Evolutionary conservation across 108 stramenopile species (phyloP), one percentile per base, ranked within the genome.

Genomic region (Cylindrotheca closterium): DNA sequence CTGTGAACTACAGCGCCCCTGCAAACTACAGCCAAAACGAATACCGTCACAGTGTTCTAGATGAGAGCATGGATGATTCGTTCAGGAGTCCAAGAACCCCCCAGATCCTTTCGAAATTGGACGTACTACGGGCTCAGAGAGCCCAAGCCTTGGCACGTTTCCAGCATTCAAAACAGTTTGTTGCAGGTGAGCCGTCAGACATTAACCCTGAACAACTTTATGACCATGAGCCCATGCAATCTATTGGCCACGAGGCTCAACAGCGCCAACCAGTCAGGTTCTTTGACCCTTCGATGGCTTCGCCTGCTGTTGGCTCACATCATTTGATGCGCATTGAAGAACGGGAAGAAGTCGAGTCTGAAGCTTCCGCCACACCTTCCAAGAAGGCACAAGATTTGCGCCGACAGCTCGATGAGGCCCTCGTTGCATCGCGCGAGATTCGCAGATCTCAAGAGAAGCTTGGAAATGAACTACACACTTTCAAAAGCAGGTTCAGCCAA

Each of bases 351-450:
- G 15, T 42, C 10, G 37, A 15, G 15, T 15, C 37, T 10, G 37
- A 42, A 10, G 30, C 48, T 33, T 33, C 31, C 2, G 48, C 69
- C 30, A 75, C 79, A 15, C 79, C 79, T 48, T 74, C 73, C 0
- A 65, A 71, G 49, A 81, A 76, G 55, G 79, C 79, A 2, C 74
- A 74, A 15, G 71, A 75, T 18, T 48, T 81, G 45, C 65, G 74
- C 15, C 23, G 37, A 3, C 79, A 81, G 60, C 58, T 81, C 21
- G 71, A 81, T 32, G 63, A 75, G 37, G 79, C 74, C 15, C 49
- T 81, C 37, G 49, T 68, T 60, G 64, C 74, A 12, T 74, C 73
- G 27, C 64, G 28, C 19, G 70, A 60, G 4, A 75, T 81, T 33
- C 66, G 67, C 2, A 18, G n/a, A 15, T 57, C 79, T 1, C 74